Conservation (phyloP, 2,329 filamentous ascomycete genomes). For the Beauveria australis region DNA sequence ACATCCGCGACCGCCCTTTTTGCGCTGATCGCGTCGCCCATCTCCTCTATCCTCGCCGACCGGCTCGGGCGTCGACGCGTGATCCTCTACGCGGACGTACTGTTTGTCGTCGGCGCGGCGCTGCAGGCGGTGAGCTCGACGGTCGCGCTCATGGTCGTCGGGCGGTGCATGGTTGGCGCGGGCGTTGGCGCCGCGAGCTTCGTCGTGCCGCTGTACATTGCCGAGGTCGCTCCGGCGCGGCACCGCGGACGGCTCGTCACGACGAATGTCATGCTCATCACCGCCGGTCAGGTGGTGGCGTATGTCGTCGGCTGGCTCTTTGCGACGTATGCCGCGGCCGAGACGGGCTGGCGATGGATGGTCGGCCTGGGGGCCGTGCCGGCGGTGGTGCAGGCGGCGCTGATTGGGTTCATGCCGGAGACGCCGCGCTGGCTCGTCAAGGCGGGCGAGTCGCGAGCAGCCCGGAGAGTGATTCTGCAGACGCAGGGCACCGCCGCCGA, state of each 20-base stretch:
- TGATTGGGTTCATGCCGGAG: constrained; percentile 72
- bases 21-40: constrained; percentile 55
- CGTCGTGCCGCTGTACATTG: constrained; percentile 80
- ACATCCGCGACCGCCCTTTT: constrained; percentile 62
- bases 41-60: constrained; percentile 58
- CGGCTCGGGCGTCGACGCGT: constrained; percentile 52
- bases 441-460: constrained; percentile 52
- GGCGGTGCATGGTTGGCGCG: constrained; percentile 60
- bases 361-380: constrained; percentile 78
- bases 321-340: constrained; percentile 40
- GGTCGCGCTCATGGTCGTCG: constrained; percentile 57
- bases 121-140: constrained; percentile 52
- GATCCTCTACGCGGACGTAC: constrained; percentile 53
- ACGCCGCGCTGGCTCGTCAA: constrained; percentile 82
- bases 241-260: constrained; percentile 75
- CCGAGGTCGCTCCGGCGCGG: constrained; percentile 70
- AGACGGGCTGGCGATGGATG: constrained; percentile 79
- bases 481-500: constrained; percentile 48
- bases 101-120: constrained; percentile 62
- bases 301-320: constrained; percentile 79
- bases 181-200: constrained; percentile 72
- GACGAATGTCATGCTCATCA: constrained; percentile 74
- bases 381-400: constrained; percentile 58
- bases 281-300: constrained; percentile 79
- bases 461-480: constrained; percentile 54